These are phyloP conservation scores for Porodaedalea pini DNA, from an alignment of 1,284 basidiomycete genomes.

Conservation along the genomic window DNA sequence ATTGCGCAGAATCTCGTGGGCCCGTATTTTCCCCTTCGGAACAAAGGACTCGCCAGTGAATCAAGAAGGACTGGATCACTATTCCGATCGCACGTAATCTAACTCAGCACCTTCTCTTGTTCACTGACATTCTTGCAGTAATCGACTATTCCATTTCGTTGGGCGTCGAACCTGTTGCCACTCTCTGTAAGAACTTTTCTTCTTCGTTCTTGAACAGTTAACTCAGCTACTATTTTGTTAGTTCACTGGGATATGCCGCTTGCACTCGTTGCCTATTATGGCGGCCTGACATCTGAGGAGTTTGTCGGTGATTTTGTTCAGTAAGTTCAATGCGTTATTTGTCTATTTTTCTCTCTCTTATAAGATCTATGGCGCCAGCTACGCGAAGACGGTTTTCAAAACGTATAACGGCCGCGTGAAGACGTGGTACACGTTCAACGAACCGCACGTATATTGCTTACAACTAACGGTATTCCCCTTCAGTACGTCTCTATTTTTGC, in stretches of 20 bases:
- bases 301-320: slow-evolving; percentile 46
- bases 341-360: neutral
- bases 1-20: slow-evolving; percentile 41
- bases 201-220: neutral
- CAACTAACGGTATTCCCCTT: slow-evolving; percentile 40
- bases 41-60: slow-evolving; percentile 45
- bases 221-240: slow-evolving; percentile 21
- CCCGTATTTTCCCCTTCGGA: slow-evolving; percentile 46
- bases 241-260: slow-evolving; percentile 49
- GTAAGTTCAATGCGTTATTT: slow-evolving; percentile 28
- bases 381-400: slow-evolving; percentile 45
- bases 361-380: slow-evolving; percentile 28
- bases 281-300: slow-evolving; percentile 42
- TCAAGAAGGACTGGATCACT: slow-evolving; percentile 41
- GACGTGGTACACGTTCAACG: slow-evolving; percentile 52
- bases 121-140: slow-evolving; percentile 29
- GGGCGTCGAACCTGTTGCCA: slow-evolving; percentile 44
- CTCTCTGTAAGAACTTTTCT: slow-evolving; percentile 36
- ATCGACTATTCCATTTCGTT: slow-evolving; percentile 42
- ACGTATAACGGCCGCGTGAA: slow-evolving; percentile 46
- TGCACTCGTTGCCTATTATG: slow-evolving; percentile 43
- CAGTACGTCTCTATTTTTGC: slow-evolving; percentile 33
- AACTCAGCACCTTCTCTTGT: neutral
- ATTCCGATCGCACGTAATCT: slow-evolving; percentile 39
- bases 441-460: slow-evolving; percentile 42